These are phyloP conservation scores for Lentinula guzmanii DNA, from an alignment of 768 basidiomycete species.

Conservation along the genomic window DNA sequence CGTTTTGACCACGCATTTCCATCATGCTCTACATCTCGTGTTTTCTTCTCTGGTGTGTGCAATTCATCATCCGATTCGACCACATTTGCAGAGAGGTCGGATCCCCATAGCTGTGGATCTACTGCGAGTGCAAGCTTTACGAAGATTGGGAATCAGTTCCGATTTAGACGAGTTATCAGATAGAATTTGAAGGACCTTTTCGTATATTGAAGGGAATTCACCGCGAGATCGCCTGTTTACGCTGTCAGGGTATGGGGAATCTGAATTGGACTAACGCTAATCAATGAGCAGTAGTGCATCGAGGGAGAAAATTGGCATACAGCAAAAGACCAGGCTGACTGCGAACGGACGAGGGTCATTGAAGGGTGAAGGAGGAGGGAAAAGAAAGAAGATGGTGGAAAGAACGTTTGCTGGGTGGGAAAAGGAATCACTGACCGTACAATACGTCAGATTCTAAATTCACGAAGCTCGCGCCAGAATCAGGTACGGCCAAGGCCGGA, in stretches of 20 bases:
- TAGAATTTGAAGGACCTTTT: background rate
- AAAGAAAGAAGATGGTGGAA: background rate
- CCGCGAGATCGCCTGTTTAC: slow-evolving; percentile 2
- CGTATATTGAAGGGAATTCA: slow-evolving; percentile 17
- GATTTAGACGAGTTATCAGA: background rate
- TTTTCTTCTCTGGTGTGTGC: slow-evolving; percentile 15
- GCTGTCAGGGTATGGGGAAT: slow-evolving; percentile 15
- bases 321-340: slow-evolving; percentile 3
- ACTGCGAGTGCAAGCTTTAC: slow-evolving; percentile 43
- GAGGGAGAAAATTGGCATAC: background rate
- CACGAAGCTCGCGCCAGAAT: background rate
- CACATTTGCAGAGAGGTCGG: slow-evolving; percentile 35
- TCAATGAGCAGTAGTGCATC: background rate
- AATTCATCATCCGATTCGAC: slow-evolving; percentile 37
- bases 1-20: slow-evolving; percentile 46
- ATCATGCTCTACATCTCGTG: slow-evolving; percentile 35
- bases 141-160: background rate
- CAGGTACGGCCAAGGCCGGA: background rate
- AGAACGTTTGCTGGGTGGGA: background rate
- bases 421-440: background rate
- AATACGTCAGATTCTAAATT: background rate
- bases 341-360: slow-evolving; percentile 4
- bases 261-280: slow-evolving; percentile 7
- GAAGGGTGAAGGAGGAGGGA: background rate
- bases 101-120: slow-evolving; percentile 54